phyloP scores from a whole-genome alignment of 176 grass and related monocot genomes.

The Phoenix dactylifera region DNA sequence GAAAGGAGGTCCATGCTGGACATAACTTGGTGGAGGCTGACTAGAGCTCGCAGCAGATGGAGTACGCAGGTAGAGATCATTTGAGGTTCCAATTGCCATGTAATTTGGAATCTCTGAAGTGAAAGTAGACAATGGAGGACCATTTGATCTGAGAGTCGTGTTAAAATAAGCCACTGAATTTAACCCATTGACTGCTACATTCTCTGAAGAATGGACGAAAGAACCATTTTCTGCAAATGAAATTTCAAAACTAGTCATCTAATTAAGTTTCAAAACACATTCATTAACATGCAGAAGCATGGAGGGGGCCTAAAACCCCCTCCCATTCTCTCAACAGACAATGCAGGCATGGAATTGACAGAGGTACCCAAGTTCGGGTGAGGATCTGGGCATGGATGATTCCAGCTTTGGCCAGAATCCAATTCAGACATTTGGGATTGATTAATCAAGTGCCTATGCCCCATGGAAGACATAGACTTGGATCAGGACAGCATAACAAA shows the following conservation, averaged over 20 bases:
- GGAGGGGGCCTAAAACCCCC: too few relatives aligned
- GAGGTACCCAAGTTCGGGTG: not conserved
- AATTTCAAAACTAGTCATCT: too few relatives aligned
- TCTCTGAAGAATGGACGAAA: too few relatives aligned
- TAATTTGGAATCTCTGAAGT: conserved; percentile 7
- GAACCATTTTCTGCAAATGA: too few relatives aligned
- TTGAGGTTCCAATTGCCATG: not conserved
- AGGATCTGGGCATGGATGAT: conserved; percentile 5
- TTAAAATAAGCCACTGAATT: too few relatives aligned
- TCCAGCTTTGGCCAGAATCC: not conserved
- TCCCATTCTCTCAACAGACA: too few relatives aligned
- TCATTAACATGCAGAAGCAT: too few relatives aligned
- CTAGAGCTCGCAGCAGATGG: conserved; percentile 2
- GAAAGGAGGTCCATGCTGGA: conserved; percentile 10
- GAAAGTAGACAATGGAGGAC: not conserved
- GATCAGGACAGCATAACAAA: not conserved
- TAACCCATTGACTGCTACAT: too few relatives aligned
- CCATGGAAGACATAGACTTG: not conserved
- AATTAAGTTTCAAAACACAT: too few relatives aligned
- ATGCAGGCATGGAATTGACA: not conserved
- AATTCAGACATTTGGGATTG: not conserved
- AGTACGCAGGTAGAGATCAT: not conserved
- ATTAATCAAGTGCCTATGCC: not conserved
- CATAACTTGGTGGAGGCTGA: conserved; percentile 1
- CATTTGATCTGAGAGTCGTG: not conserved